Conservation (phyloP, 176 grass and related monocot species). For the Tillandsia leiboldiana region DNA sequence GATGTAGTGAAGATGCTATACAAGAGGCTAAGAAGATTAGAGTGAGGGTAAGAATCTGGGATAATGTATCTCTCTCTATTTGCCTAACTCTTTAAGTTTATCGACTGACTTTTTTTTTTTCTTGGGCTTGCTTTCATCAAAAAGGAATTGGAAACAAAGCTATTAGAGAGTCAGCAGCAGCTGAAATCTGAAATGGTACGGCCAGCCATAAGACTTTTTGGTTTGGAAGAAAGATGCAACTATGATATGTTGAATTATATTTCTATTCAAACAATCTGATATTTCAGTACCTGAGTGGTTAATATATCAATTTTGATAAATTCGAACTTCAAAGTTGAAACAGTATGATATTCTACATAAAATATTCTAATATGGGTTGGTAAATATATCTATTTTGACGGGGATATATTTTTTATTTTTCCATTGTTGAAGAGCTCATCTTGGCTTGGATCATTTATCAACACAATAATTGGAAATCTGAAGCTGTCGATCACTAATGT, state of each 20-base stretch:
- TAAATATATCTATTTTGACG: slow-evolving; percentile 16
- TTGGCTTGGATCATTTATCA: slow-evolving; percentile 90
- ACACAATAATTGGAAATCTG: slow-evolving; percentile 89
- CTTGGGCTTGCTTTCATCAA: slow-evolving; percentile 9
- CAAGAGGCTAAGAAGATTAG: slow-evolving; percentile 84
- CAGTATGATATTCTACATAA: too few relatives aligned
- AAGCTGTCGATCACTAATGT: slow-evolving; percentile 88
- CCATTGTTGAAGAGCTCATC: slow-evolving; percentile 55
- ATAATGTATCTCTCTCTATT: background rate
- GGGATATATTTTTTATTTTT: slow-evolving; percentile 10
- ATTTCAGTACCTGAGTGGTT: background rate
- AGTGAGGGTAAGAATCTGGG: slow-evolving; percentile 52
- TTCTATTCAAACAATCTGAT: background rate
- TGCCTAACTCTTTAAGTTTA: background rate
- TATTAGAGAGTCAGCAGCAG: slow-evolving; percentile 80
- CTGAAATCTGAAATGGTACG: slow-evolving; percentile 76
- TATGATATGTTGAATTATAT: background rate
- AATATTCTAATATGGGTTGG: background rate
- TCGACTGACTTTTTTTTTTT: background rate
- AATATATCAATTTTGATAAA: slow-evolving; percentile 12
- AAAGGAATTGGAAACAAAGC: slow-evolving; percentile 87
- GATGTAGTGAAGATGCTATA: slow-evolving; percentile 89
- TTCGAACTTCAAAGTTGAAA: too few relatives aligned
- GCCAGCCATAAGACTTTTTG: background rate
- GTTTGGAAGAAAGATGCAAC: background rate